These are phyloP conservation scores for Eimeria acervulina DNA, from an alignment of 169 alveolate species.

Conservation along the genomic window DNA sequence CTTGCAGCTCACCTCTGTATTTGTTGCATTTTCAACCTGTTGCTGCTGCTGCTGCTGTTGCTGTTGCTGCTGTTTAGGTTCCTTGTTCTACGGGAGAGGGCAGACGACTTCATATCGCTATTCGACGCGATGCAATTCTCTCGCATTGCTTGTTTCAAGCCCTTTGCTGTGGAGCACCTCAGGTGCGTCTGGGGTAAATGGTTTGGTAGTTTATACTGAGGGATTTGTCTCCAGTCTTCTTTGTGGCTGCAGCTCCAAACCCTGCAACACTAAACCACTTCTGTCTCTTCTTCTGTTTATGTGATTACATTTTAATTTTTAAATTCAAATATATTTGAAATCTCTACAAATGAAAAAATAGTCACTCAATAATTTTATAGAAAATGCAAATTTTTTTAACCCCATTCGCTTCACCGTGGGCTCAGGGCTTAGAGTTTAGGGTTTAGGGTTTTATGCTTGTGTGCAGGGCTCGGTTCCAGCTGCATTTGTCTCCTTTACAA, in stretches of 20 bases:
- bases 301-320: too few relatives aligned
- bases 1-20: too few relatives aligned
- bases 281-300: too few relatives aligned
- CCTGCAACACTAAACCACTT: too few relatives aligned
- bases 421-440: neutral
- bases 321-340: too few relatives aligned
- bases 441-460: neutral
- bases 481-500: conserved; percentile 86
- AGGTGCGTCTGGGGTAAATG: conserved; percentile 47
- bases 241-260: neutral
- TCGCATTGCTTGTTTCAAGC: conserved; percentile 97
- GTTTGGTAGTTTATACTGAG: neutral
- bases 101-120: conserved; percentile 91
- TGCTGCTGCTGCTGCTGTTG: conserved; percentile 21
- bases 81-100: conserved; percentile 94
- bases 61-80: conserved; percentile 86
- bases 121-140: conserved; percentile 94
- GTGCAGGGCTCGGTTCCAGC: conserved; percentile 86
- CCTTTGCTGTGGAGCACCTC: conserved; percentile 92
- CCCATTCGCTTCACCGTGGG: neutral
- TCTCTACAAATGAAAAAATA: too few relatives aligned
- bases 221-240: neutral
- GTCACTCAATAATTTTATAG: too few relatives aligned
- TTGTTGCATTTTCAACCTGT: too few relatives aligned
- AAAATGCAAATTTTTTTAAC: too few relatives aligned